Conservation (phyloP, 805 yeast genomes). For the Starmerella roubikii region DNA sequence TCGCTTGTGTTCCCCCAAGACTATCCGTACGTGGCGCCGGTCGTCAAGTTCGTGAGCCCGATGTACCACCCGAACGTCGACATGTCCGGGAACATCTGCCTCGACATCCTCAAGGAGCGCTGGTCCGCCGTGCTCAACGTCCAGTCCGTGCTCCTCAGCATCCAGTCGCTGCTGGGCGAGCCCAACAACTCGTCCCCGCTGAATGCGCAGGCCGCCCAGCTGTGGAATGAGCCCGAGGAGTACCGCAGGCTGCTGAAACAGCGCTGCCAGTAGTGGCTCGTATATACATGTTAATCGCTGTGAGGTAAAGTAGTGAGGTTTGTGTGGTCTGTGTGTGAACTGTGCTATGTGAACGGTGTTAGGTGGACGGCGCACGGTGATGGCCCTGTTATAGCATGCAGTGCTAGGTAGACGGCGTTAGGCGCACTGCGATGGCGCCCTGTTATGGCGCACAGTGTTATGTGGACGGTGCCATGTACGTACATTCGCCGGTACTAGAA, state of each 20-base stretch:
- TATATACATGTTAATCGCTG: not conserved
- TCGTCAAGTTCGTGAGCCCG: slow-evolving; percentile 41
- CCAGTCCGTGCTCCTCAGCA: slow-evolving; percentile 43
- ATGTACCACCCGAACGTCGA: slow-evolving; percentile 58
- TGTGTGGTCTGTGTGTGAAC: no score
- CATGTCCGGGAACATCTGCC: slow-evolving; percentile 49
- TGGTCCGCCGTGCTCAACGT: slow-evolving; percentile 55
- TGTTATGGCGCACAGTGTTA: no score
- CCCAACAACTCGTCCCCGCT: slow-evolving; percentile 47
- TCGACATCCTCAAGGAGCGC: slow-evolving; percentile 48
- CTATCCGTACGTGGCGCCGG: slow-evolving; percentile 49
- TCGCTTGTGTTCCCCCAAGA: slow-evolving; percentile 38
- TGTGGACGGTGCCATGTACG: no score
- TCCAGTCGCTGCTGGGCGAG: slow-evolving; percentile 48
- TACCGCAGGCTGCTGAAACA: slow-evolving; percentile 29
- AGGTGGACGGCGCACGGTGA: no score
- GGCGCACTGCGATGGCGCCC: no score
- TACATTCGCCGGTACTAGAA: no score
- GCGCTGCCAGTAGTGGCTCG: slow-evolving; percentile 26
- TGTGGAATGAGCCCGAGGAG: slow-evolving; percentile 37
- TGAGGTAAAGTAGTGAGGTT: no score
- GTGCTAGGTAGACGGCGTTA: no score
- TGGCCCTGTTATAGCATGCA: no score
- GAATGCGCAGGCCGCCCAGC: slow-evolving; percentile 43
- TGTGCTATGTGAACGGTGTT: no score